phyloP scores from a whole-genome alignment of 192 early-diverging fungal species.

The Coemansia sp. region DNA sequence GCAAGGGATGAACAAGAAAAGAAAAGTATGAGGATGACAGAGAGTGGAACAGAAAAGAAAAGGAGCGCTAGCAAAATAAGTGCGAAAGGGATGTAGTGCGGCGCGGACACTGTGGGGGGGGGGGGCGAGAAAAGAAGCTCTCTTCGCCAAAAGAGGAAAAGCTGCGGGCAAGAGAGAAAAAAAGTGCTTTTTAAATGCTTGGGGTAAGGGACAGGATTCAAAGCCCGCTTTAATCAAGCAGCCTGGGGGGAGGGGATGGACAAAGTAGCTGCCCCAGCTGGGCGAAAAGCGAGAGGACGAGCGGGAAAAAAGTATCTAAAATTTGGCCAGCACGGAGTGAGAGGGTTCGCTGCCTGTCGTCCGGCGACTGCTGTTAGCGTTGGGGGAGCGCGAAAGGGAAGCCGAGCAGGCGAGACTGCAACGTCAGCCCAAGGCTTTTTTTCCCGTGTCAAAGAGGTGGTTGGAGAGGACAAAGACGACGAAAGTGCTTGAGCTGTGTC shows the following conservation, averaged over 20 bases:
- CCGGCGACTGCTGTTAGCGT: neutral
- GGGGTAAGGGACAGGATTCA: slow-evolving; percentile 19
- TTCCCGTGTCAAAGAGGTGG: neutral
- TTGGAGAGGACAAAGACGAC: neutral
- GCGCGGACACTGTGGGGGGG: slow-evolving; percentile 9
- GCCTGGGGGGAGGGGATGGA: neutral
- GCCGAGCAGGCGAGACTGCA: neutral
- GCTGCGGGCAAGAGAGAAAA: slow-evolving; percentile 3
- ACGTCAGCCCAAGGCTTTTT: neutral
- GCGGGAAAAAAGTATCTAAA: neutral
- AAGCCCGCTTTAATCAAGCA: slow-evolving; percentile 42
- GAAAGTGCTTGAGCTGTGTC: neutral
- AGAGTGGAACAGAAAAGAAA: slow-evolving; percentile 15
- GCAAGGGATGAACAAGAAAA: neutral
- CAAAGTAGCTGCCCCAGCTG: slow-evolving; percentile 1
- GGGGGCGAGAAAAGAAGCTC: neutral
- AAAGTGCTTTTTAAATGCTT: neutral
- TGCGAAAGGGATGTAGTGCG: slow-evolving; percentile 3
- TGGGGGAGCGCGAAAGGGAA: neutral
- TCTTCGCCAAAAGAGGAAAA: slow-evolving; percentile 6
- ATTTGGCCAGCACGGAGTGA: neutral
- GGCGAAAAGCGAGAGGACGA: neutral
- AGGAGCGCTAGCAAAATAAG: slow-evolving; percentile 7
- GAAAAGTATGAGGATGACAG: slow-evolving; percentile 4
- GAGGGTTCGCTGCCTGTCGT: neutral